Evolutionary conservation across 495 filamentous ascomycete genomes (phyloP).

Genomic region (Podospora pseudocomata): DNA sequence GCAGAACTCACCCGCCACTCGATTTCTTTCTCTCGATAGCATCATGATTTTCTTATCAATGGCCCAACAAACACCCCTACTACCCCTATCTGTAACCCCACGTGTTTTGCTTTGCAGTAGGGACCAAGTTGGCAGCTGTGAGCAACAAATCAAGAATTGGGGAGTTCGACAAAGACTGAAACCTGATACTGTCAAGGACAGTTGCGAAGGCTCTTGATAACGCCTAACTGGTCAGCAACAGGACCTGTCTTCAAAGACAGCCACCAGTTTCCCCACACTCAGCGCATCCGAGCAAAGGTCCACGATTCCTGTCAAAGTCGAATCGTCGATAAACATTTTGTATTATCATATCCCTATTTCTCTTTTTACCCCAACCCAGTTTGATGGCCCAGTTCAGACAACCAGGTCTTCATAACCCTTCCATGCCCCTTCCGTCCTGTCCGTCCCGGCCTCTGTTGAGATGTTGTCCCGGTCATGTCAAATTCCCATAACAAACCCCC

Average conservation of each 20-base stretch:
- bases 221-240: no score
- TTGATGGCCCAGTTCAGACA: not conserved
- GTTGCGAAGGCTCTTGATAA: no score
- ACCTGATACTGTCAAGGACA: no score
- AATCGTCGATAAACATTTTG: not conserved
- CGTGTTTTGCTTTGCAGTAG: not conserved
- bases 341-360: not conserved
- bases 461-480: not conserved
- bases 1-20: not conserved
- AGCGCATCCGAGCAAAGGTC: not conserved
- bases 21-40: not conserved
- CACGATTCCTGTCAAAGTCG: not conserved
- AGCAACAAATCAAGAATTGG: no score
- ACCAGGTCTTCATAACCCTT: not conserved
- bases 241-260: no score
- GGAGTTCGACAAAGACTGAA: no score
- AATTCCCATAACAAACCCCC: not conserved
- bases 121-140: no score
- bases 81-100: not conserved
- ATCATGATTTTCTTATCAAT: not conserved
- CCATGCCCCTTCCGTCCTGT: not conserved
- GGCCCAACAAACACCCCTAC: not conserved
- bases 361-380: not conserved
- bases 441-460: not conserved
- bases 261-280: no score